These are phyloP conservation scores for Clonostachys solani DNA, from an alignment of 2,329 filamentous ascomycete genomes.

Conservation along the genomic window DNA sequence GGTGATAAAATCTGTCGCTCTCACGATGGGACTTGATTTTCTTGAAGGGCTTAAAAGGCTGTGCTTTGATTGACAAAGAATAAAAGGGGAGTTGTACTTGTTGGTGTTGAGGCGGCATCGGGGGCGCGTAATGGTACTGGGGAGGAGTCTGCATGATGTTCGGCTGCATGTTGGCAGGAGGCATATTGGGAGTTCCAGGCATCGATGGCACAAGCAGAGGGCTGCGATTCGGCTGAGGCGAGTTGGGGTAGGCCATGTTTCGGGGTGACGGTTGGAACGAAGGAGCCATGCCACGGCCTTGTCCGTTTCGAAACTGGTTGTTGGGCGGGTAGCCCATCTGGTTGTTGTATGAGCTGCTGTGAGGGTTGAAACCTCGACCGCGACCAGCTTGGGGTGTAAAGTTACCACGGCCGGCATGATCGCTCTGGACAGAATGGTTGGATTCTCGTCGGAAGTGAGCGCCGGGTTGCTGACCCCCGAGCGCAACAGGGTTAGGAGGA, in stretches of 20 bases:
- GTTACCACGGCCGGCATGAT: conserved; percentile 41
- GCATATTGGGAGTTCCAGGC: conserved; percentile 68
- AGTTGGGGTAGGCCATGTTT: conserved; percentile 50
- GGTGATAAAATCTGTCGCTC: conserved; percentile 35
- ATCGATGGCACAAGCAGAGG: conserved; percentile 62
- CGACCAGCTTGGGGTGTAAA: conserved; percentile 43
- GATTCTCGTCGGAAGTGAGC: conserved; percentile 81
- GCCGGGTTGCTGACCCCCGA: conserved; percentile 56
- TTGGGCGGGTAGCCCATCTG: conserved; percentile 38
- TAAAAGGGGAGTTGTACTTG: conserved; percentile 51
- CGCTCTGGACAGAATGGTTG: conserved; percentile 68
- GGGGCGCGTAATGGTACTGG: conserved; percentile 57
- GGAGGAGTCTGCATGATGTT: conserved; percentile 59
- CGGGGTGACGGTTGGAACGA: conserved; percentile 37
- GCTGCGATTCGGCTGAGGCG: conserved; percentile 59
- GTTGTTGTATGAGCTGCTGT: conserved; percentile 36
- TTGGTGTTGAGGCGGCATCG: conserved; percentile 54
- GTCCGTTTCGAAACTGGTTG: conserved; percentile 37
- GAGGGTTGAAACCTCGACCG: conserved; percentile 42
- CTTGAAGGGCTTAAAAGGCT: conserved; percentile 14
- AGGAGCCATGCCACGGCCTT: conserved; percentile 49
- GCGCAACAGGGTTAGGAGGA: conserved; percentile 55
- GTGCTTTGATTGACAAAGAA: conserved; percentile 18
- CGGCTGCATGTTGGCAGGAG: conserved; percentile 45
- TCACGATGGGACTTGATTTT: conserved; percentile 41